These are phyloP conservation scores for Tolypocladium album DNA, from an alignment of 2,329 filamentous ascomycete species.

Conservation along the genomic window DNA sequence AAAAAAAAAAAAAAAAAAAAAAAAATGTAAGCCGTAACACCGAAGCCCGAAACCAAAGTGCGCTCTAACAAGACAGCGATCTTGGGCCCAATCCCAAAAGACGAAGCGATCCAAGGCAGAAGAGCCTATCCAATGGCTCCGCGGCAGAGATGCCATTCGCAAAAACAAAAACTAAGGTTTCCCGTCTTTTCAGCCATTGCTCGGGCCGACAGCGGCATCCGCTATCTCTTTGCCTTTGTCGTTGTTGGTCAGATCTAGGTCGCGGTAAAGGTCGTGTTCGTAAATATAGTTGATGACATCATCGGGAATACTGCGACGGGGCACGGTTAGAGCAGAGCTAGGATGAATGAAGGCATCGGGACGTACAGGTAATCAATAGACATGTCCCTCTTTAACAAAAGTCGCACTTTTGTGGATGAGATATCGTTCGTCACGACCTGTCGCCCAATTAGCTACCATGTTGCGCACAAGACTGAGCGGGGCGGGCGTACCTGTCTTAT, in stretches of 20 bases:
- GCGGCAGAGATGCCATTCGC: background rate
- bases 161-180: background rate
- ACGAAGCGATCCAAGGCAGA: background rate
- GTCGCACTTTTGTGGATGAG: constrained; percentile 69
- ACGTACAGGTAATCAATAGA: constrained; percentile 57
- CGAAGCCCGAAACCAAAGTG: background rate
- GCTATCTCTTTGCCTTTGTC: constrained; percentile 14
- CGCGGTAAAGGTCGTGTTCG: constrained; percentile 53
- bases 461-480: background rate
- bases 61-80: background rate
- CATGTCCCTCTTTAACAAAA: constrained; percentile 71
- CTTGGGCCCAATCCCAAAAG: background rate
- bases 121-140: background rate
- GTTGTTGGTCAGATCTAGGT: constrained; percentile 22
- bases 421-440: constrained; percentile 68
- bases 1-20: too few species aligned
- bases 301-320: constrained; percentile 39
- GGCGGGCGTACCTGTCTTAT: constrained; percentile 44
- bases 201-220: constrained; percentile 10
- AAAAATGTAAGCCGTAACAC: background rate
- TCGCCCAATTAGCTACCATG: background rate
- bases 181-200: constrained; percentile 13
- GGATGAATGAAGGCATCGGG: background rate
- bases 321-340: background rate
- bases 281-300: constrained; percentile 67